These are phyloP conservation scores for Pichia kudriavzevii DNA, from an alignment of 1,139 yeast genomes.

Conservation along the genomic window DNA sequence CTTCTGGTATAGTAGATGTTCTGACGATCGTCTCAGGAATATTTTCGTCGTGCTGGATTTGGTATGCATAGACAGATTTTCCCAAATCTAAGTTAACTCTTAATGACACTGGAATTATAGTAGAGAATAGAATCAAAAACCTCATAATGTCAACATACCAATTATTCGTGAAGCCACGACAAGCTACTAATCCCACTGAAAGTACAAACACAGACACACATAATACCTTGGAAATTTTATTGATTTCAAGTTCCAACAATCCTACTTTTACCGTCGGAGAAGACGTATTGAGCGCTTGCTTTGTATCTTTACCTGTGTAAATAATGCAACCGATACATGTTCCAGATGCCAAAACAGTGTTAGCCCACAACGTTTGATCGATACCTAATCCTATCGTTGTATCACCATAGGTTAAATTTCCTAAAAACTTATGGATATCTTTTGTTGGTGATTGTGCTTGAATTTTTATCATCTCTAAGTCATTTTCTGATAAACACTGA, in stretches of 20 bases:
- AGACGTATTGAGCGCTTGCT: constrained; percentile 92
- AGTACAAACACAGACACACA: constrained; percentile 80
- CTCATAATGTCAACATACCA: constrained; percentile 93
- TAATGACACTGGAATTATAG: constrained; percentile 92
- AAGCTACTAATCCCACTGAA: constrained; percentile 68
- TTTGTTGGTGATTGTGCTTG: constrained; percentile 75
- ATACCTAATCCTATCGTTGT: constrained; percentile 63
- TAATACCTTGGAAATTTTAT: constrained; percentile 75
- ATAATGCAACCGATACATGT: constrained; percentile 79
- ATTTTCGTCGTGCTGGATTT: constrained; percentile 77
- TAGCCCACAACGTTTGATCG: constrained; percentile 97
- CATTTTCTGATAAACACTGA: constrained; percentile 46
- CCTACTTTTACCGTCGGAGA: constrained; percentile 88
- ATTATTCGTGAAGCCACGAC: constrained; percentile 62
- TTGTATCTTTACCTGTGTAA: constrained; percentile 88
- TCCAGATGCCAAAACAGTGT: constrained; percentile 93
- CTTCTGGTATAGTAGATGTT: constrained; percentile 97
- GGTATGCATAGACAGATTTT: constrained; percentile 91
- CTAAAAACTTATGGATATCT: constrained; percentile 73
- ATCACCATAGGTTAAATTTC: constrained; percentile 48
- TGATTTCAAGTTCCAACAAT: constrained; percentile 81
- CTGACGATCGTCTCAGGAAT: constrained; percentile 88
- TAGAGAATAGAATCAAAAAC: constrained; percentile 82
- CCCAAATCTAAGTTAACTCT: constrained; percentile 94
- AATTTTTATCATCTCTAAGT: constrained; percentile 42